Evolutionary conservation across 2,329 filamentous ascomycete genomes (phyloP).

Genomic region (Aspergillus costaricaensis): DNA sequence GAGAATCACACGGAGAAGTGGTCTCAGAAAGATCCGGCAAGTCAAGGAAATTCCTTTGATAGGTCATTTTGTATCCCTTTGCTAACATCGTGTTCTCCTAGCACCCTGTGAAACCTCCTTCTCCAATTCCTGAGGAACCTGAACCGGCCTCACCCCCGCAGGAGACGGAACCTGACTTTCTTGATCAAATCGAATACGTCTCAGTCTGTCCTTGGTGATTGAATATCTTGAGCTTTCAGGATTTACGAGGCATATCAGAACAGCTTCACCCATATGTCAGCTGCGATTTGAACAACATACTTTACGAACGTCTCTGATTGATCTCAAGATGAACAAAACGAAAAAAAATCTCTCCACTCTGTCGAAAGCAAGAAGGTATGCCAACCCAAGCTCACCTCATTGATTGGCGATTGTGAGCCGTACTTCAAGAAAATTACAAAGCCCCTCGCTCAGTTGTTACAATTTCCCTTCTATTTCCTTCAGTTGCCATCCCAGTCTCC

Average conservation of each 20-base stretch:
- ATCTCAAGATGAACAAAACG: too few species aligned
- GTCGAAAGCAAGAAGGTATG: too few species aligned
- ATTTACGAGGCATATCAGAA: not conserved
- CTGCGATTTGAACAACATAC: not conserved
- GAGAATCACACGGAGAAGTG: not conserved
- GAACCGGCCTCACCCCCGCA: not conserved
- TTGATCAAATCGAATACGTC: not conserved
- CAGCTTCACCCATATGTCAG: not conserved
- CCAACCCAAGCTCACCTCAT: too few species aligned
- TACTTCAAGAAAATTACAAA: not conserved
- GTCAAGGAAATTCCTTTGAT: not conserved
- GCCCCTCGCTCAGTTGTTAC: not conserved
- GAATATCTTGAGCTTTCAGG: not conserved
- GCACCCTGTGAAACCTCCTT: not conserved
- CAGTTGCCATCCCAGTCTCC: not conserved
- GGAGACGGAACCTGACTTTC: not conserved
- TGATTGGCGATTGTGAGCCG: not conserved
- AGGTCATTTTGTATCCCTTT: not conserved
- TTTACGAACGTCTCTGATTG: too few species aligned
- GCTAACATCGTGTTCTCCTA: not conserved
- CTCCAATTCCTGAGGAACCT: not conserved
- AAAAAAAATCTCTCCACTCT: too few species aligned
- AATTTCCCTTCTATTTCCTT: not conserved
- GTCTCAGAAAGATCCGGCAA: slow-evolving; percentile 6
- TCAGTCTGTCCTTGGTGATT: not conserved